Conservation (phyloP, 164 flowering plant genomes). For the Annona squamosa region DNA sequence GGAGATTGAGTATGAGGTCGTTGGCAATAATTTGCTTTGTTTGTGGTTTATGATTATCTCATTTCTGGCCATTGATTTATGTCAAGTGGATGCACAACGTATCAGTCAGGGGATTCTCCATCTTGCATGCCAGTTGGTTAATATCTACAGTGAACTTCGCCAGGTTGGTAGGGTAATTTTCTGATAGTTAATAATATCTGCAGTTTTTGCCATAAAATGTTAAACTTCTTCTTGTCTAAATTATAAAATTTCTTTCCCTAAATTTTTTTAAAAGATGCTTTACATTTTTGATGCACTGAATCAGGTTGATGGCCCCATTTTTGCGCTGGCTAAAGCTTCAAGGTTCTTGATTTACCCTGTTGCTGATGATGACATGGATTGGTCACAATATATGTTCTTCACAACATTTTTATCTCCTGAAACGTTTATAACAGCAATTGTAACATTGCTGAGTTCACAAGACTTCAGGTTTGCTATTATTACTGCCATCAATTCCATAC, state of each 20-base stretch:
- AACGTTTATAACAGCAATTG: slow-evolving; percentile 41
- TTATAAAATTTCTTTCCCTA: too few species aligned
- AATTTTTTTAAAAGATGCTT: neutral
- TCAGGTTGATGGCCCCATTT: slow-evolving; percentile 60
- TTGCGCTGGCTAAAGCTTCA: slow-evolving; percentile 64
- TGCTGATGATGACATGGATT: slow-evolving; percentile 18
- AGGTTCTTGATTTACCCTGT: slow-evolving; percentile 31
- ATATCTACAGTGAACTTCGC: slow-evolving; percentile 75
- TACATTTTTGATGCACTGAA: slow-evolving; percentile 5
- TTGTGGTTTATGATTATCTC: slow-evolving; percentile 62
- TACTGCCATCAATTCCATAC: slow-evolving; percentile 53
- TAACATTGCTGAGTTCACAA: slow-evolving; percentile 42
- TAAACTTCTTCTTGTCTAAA: neutral
- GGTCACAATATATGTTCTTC: slow-evolving; percentile 11
- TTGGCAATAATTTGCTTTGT: slow-evolving; percentile 49
- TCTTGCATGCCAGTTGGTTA: slow-evolving; percentile 56
- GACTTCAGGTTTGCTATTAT: slow-evolving; percentile 48
- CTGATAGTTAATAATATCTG: neutral
- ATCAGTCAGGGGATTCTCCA: slow-evolving; percentile 31
- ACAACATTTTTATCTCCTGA: slow-evolving; percentile 20
- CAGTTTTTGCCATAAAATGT: neutral
- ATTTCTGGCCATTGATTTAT: slow-evolving; percentile 29
- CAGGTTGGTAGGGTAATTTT: slow-evolving; percentile 52
- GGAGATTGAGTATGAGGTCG: slow-evolving; percentile 74
- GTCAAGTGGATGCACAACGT: slow-evolving; percentile 18